Evolutionary conservation across 2,329 filamentous ascomycete genomes (phyloP).

Genomic region (Alternaria arbusti): DNA sequence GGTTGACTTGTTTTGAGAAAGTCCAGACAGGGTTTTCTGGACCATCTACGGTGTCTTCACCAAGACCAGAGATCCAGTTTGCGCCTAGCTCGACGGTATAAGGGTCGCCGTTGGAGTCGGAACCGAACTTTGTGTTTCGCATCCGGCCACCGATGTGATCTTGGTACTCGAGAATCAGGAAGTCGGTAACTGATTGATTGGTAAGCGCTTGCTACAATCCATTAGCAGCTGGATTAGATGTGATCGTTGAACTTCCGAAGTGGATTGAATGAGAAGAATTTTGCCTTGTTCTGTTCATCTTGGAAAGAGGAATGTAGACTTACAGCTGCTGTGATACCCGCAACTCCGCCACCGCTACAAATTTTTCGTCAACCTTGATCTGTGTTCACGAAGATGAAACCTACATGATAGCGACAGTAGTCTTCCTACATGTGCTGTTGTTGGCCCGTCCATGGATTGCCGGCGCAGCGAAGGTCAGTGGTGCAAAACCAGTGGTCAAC

Average conservation of each 20-base stretch:
- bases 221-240: background rate
- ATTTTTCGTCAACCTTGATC: conserved; percentile 7
- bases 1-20: conserved; percentile 63
- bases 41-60: conserved; percentile 36
- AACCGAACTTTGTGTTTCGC: conserved; percentile 64
- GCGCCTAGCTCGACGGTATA: conserved; percentile 70
- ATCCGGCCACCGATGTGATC: conserved; percentile 68
- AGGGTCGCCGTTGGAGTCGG: conserved; percentile 55
- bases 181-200: conserved; percentile 67
- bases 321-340: conserved; percentile 68
- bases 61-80: conserved; percentile 66
- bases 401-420: conserved; percentile 43
- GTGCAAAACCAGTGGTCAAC: conserved; percentile 7
- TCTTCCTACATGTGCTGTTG: conserved; percentile 39
- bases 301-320: conserved; percentile 7
- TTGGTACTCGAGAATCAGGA: conserved; percentile 70
- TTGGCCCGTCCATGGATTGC: conserved; percentile 11
- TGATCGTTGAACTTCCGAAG: background rate
- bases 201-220: conserved; percentile 60
- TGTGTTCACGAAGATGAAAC: background rate
- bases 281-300: background rate
- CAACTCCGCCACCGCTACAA: conserved; percentile 62
- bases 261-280: background rate
- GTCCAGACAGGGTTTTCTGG: conserved; percentile 69
- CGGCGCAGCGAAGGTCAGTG: conserved; percentile 22